A percentile compares a stretch with the other conserved stretches of the same genome.
phyloP scores from a whole-genome alignment of 768 basidiomycete species.

The Kwoniella botswanensis region DNA sequence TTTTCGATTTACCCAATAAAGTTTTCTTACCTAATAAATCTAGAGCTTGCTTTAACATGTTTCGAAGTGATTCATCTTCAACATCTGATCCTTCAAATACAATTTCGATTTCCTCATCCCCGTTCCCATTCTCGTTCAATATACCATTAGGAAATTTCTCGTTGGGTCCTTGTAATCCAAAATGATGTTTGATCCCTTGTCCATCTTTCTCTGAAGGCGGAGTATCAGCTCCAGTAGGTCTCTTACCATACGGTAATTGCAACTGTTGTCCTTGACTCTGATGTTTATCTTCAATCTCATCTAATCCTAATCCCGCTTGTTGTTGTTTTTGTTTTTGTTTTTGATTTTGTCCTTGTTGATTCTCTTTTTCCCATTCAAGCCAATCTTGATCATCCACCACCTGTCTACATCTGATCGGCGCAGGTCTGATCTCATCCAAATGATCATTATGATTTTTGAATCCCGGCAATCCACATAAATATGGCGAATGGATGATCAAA shows the following conservation, averaged over 20 bases:
- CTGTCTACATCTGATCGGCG: constrained; percentile 48
- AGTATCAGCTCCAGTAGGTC: constrained; percentile 18
- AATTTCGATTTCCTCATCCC: constrained; percentile 12
- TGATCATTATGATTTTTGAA: constrained; percentile 64
- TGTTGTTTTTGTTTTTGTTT: background rate
- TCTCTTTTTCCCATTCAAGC: constrained; percentile 27
- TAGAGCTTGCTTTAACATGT: constrained; percentile 30
- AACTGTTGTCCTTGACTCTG: background rate
- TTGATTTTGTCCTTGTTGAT: constrained; percentile 6
- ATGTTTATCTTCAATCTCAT: background rate
- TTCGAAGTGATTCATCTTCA: constrained; percentile 16
- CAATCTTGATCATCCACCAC: constrained; percentile 45
- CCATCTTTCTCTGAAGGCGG: constrained; percentile 4
- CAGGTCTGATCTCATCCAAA: constrained; percentile 29
- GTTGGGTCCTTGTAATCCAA: constrained; percentile 17
- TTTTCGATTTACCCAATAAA: background rate
- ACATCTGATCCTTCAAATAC: constrained; percentile 16
- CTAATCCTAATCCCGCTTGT: background rate
- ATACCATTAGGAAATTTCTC: background rate
- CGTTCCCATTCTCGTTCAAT: background rate
- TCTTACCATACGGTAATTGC: constrained; percentile 15
- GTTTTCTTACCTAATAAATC: constrained; percentile 17
- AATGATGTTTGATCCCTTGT: constrained; percentile 10
- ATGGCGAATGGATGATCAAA: constrained; percentile 90
- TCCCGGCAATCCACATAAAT: constrained; percentile 88